Conservation (phyloP, 352 stramenopile species). For the Phytophthora citricola region DNA sequence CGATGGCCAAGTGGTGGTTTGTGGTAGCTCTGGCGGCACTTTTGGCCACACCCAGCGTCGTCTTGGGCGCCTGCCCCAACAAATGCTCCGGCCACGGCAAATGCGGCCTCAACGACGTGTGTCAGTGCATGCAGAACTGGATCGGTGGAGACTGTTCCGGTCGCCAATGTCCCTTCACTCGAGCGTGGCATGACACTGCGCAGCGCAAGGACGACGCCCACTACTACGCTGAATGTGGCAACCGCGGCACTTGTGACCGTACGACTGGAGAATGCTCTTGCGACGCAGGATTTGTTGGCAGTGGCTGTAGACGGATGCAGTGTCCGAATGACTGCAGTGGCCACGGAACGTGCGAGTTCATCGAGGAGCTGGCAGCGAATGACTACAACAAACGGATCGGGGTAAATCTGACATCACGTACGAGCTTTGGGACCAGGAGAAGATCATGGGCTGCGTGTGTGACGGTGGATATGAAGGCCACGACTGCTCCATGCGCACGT, state of each 20-base stretch:
- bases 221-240: conserved; percentile 59
- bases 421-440: conserved; percentile 81
- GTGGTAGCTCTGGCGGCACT: conserved; percentile 53
- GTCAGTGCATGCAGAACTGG: conserved; percentile 69
- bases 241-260: conserved; percentile 77
- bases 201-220: conserved; percentile 59
- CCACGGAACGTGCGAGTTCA: conserved; percentile 74
- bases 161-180: conserved; percentile 51
- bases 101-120: conserved; percentile 69
- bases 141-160: conserved; percentile 67
- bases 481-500: conserved; percentile 65
- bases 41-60: conserved; percentile 31
- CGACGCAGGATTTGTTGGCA: conserved; percentile 79
- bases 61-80: conserved; percentile 59
- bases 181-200: conserved; percentile 66
- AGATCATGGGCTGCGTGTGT: conserved; percentile 84
- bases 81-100: conserved; percentile 68
- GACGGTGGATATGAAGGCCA: conserved; percentile 63
- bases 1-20: conserved; percentile 36
- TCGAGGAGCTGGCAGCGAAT: conserved; percentile 63
- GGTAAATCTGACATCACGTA: conserved; percentile 44
- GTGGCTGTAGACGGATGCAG: conserved; percentile 66
- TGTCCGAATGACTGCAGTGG: conserved; percentile 63
- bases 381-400: conserved; percentile 53
- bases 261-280: conserved; percentile 80